A percentile compares a stretch with the other conserved stretches of the same genome.
These are phyloP conservation scores for Boletus mariae DNA, from an alignment of 1,284 basidiomycete genomes.

Conservation along the genomic window DNA sequence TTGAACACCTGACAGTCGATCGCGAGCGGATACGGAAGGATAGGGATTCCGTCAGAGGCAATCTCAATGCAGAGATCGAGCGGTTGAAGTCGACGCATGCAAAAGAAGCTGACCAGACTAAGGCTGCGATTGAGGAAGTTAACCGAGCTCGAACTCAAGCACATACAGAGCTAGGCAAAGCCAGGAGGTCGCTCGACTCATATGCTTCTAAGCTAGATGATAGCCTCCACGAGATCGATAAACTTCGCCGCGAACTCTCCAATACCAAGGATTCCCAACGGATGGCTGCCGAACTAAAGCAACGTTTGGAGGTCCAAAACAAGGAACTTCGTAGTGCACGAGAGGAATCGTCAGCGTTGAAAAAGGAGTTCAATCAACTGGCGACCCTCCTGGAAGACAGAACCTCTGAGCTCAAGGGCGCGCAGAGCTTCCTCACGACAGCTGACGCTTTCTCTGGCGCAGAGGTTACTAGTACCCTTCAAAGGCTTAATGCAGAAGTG, in stretches of 20 bases:
- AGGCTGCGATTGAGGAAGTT: conserved; percentile 21
- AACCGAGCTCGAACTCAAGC: conserved; percentile 21
- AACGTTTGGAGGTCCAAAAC: conserved; percentile 17
- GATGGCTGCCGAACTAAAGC: conserved; percentile 17
- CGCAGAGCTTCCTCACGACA: conserved; percentile 34
- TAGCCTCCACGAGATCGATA: conserved; percentile 14
- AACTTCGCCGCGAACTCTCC: conserved; percentile 19
- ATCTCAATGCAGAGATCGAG: conserved; percentile 24
- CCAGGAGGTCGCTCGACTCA: conserved; percentile 21
- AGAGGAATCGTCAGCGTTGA: conserved; percentile 30
- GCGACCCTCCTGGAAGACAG: conserved; percentile 29
- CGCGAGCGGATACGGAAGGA: conserved; percentile 29
- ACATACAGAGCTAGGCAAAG: conserved; percentile 22
- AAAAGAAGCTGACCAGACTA: conserved; percentile 23
- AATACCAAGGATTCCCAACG: conserved; percentile 14
- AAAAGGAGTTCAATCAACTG: conserved; percentile 29
- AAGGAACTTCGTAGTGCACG: conserved; percentile 24
- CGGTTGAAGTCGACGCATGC: conserved; percentile 15
- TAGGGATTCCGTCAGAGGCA: conserved; percentile 15
- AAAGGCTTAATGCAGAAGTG: conserved; percentile 34
- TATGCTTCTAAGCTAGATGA: conserved; percentile 19
- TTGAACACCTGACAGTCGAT: conserved; percentile 23
- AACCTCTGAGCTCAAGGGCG: conserved; percentile 36
- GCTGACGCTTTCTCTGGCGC: conserved; percentile 32
- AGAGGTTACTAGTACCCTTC: conserved; percentile 33